Conservation (phyloP, 352 stramenopile species). For the Phytophthora pluvialis region DNA sequence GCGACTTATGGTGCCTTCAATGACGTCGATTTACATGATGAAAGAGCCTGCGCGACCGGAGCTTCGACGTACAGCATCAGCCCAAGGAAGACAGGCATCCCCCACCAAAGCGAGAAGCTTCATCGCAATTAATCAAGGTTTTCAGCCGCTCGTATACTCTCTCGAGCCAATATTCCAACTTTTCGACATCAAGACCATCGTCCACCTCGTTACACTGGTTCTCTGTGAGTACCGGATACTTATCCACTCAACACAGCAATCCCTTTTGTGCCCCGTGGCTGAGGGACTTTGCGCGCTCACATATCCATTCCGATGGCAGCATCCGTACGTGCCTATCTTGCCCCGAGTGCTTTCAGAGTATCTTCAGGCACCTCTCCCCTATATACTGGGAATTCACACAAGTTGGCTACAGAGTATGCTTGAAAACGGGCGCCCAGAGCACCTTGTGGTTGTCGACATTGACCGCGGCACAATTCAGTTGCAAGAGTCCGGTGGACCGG, state of each 20-base stretch:
- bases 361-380: slow-evolving; percentile 81
- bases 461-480: slow-evolving; percentile 72
- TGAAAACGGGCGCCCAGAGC: slow-evolving; percentile 73
- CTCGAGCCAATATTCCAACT: slow-evolving; percentile 71
- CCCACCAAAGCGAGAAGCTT: slow-evolving; percentile 56
- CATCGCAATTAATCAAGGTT: slow-evolving; percentile 53
- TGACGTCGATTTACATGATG: slow-evolving; percentile 60
- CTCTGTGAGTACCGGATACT: slow-evolving; percentile 85
- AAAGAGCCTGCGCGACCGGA: slow-evolving; percentile 23
- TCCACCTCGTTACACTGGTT: slow-evolving; percentile 70
- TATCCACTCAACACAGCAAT: slow-evolving; percentile 79
- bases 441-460: slow-evolving; percentile 85
- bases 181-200: slow-evolving; percentile 77
- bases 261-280: slow-evolving; percentile 72
- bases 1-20: slow-evolving; percentile 55
- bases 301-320: slow-evolving; percentile 88
- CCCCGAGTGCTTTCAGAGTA: slow-evolving; percentile 85
- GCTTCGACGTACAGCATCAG: slow-evolving; percentile 26
- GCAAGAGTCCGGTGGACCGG: slow-evolving; percentile 55
- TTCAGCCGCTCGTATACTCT: slow-evolving; percentile 78
- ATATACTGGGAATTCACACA: slow-evolving; percentile 83
- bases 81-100: slow-evolving; percentile 36
- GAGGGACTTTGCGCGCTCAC: slow-evolving; percentile 81
- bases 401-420: slow-evolving; percentile 71
- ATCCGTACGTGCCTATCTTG: slow-evolving; percentile 86